Evolutionary conservation across 148 eudicot species (phyloP).

Genomic region (Rhododendron williamsianum): DNA sequence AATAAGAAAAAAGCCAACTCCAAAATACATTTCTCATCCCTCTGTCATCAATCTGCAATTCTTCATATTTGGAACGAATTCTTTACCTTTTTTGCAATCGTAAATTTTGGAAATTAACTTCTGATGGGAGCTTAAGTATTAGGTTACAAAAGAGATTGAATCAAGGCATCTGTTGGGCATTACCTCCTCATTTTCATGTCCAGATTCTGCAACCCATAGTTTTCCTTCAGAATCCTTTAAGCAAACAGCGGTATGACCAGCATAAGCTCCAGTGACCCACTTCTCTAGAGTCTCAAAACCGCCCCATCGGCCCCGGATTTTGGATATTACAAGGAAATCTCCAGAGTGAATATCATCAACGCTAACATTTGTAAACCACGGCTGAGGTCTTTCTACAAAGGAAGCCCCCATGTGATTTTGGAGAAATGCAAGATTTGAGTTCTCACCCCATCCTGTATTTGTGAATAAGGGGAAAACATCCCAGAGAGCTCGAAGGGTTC

Average conservation of each 20-base stretch:
- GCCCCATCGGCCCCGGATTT: constrained; percentile 95
- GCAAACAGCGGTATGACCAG: constrained; percentile 92
- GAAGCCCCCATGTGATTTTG: constrained; percentile 83
- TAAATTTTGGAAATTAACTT: background rate
- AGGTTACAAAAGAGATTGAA: background rate
- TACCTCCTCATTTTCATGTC: constrained; percentile 90
- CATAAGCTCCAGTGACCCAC: constrained; percentile 96
- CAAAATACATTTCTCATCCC: background rate
- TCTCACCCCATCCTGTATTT: constrained; percentile 88
- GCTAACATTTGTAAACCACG: constrained; percentile 80
- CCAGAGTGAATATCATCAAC: constrained; percentile 84
- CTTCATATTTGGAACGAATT: background rate
- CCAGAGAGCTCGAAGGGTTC: constrained; percentile 80
- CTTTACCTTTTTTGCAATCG: background rate
- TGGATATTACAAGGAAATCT: constrained; percentile 88
- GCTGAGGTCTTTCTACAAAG: constrained; percentile 75
- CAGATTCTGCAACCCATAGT: constrained; percentile 98
- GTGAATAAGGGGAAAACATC: constrained; percentile 88
- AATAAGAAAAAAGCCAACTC: background rate
- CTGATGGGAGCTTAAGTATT: background rate
- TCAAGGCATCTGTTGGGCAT: background rate
- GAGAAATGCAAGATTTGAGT: constrained; percentile 73
- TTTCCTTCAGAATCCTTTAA: constrained; percentile 84
- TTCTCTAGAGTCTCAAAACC: constrained; percentile 97
- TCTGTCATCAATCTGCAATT: background rate